Conservation (phyloP, 768 basidiomycete genomes). For the Russula ochroleuca region DNA sequence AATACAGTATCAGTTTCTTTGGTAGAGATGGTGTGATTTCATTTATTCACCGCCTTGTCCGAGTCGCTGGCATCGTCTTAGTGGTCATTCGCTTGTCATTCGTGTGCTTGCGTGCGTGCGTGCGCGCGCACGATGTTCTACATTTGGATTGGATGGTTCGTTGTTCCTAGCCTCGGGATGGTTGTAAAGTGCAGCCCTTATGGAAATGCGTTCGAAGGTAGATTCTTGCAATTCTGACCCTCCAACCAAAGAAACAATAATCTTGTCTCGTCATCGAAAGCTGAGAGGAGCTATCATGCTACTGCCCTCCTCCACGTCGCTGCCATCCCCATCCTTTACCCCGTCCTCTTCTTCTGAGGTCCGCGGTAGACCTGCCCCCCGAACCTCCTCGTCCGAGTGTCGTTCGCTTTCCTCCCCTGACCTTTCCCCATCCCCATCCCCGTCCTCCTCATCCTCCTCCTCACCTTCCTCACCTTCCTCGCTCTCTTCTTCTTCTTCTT, state of each 20-base stretch:
- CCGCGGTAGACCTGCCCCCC: background rate
- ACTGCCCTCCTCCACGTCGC: conserved; percentile 8
- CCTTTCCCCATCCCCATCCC: conserved; percentile 2
- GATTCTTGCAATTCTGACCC: background rate
- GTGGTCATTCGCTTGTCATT: background rate
- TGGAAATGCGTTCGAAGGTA: background rate
- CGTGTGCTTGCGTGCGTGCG: background rate
- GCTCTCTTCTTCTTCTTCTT: conserved; percentile 31
- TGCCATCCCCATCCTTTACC: background rate
- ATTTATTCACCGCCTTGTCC: background rate
- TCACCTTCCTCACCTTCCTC: conserved; percentile 38
- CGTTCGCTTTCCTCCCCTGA: conserved; percentile 30
- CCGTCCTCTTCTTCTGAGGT: conserved; percentile 5
- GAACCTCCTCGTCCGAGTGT: conserved; percentile 33
- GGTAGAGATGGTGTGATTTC: conserved; percentile 1
- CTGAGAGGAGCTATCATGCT: background rate
- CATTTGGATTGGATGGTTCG: too few species aligned
- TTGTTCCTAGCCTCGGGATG: background rate
- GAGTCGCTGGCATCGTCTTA: background rate
- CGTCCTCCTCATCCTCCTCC: conserved; percentile 24
- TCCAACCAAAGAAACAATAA: background rate
- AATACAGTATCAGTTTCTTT: background rate
- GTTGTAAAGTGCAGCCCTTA: background rate
- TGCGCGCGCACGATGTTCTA: too few species aligned
- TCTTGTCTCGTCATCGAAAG: background rate